Evolutionary conservation across 176 grass and related monocot genomes (phyloP).

Genomic region (Oryza nivara): DNA sequence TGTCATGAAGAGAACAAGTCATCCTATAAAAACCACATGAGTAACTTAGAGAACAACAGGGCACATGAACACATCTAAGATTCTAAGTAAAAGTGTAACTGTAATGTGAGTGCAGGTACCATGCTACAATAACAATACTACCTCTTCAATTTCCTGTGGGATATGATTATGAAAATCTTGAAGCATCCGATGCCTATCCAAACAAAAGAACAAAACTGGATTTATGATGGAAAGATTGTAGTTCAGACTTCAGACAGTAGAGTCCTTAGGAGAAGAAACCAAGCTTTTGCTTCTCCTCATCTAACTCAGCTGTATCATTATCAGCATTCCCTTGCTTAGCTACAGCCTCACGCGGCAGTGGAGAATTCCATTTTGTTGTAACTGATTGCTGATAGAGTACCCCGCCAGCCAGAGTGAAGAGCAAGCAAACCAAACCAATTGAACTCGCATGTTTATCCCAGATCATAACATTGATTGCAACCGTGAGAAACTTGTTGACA

Average conservation of each 20-base stretch:
- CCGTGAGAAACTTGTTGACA: slow-evolving; percentile 81
- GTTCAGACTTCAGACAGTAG: slow-evolving; percentile 43
- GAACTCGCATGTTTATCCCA: slow-evolving; percentile 73
- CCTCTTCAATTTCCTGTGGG: slow-evolving; percentile 2
- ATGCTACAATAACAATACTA: slow-evolving; percentile 19
- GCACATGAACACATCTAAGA: not conserved
- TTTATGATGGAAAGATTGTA: slow-evolving; percentile 18
- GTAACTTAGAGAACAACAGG: not conserved
- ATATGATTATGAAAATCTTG: not conserved
- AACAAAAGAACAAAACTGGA: slow-evolving; percentile 24
- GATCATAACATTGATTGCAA: slow-evolving; percentile 79
- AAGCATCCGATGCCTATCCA: not conserved
- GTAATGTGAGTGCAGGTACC: not conserved
- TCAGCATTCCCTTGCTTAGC: slow-evolving; percentile 23
- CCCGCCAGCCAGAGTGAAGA: slow-evolving; percentile 67
- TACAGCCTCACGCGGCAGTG: slow-evolving; percentile 23
- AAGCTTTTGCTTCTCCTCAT: slow-evolving; percentile 59
- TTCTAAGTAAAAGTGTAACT: slow-evolving; percentile 13
- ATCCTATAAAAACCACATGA: not conserved
- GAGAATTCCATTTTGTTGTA: slow-evolving; percentile 48
- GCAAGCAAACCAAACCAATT: slow-evolving; percentile 63
- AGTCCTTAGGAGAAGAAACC: slow-evolving; percentile 55
- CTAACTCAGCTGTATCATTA: slow-evolving; percentile 13
- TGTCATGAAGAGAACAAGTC: not conserved
- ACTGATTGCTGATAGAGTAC: slow-evolving; percentile 77